Conservation (phyloP, 352 stramenopile species). For the Plasmopara muralis region DNA sequence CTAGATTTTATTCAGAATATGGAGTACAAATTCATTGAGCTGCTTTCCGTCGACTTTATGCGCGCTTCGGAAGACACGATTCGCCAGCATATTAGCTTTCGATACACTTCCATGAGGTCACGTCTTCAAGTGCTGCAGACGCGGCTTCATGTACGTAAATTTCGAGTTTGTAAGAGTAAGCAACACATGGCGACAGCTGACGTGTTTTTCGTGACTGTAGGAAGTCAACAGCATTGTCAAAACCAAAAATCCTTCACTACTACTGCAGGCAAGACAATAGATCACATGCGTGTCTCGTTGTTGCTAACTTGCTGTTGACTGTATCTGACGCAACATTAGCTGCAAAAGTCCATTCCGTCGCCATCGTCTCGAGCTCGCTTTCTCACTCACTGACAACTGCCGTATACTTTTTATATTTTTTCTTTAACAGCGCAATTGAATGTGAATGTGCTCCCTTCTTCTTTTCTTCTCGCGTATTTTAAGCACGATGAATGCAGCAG, state of each 20-base stretch:
- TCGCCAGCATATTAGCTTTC: slow-evolving; percentile 90
- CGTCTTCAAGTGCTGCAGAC: slow-evolving; percentile 88
- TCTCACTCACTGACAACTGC: slow-evolving; percentile 44
- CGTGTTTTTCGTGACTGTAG: slow-evolving; percentile 19
- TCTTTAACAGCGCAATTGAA: slow-evolving; percentile 13
- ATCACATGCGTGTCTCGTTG: slow-evolving; percentile 1
- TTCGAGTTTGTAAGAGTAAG: background rate
- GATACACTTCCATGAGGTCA: slow-evolving; percentile 92
- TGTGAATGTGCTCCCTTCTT: slow-evolving; percentile 8
- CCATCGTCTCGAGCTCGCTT: slow-evolving; percentile 49
- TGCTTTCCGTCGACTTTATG: slow-evolving; percentile 89
- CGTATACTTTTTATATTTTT: background rate
- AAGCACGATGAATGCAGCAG: slow-evolving; percentile 6
- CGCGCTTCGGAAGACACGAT: slow-evolving; percentile 86
- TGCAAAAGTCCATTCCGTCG: slow-evolving; percentile 53
- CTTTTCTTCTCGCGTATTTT: slow-evolving; percentile 17
- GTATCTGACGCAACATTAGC: slow-evolving; percentile 15
- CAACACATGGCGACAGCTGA: slow-evolving; percentile 3
- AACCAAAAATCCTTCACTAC: slow-evolving; percentile 90
- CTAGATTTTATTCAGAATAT: slow-evolving; percentile 96
- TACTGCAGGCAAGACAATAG: slow-evolving; percentile 75
- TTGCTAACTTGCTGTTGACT: slow-evolving; percentile 10
- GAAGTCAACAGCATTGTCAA: slow-evolving; percentile 94
- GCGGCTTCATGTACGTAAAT: slow-evolving; percentile 65
- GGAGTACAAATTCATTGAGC: slow-evolving; percentile 96